Percentiles rank a stretch among this genome's conserved stretches.
These are phyloP conservation scores for Novymonas esmeraldas DNA, from an alignment of 208 protist genomes.

Conservation along the genomic window DNA sequence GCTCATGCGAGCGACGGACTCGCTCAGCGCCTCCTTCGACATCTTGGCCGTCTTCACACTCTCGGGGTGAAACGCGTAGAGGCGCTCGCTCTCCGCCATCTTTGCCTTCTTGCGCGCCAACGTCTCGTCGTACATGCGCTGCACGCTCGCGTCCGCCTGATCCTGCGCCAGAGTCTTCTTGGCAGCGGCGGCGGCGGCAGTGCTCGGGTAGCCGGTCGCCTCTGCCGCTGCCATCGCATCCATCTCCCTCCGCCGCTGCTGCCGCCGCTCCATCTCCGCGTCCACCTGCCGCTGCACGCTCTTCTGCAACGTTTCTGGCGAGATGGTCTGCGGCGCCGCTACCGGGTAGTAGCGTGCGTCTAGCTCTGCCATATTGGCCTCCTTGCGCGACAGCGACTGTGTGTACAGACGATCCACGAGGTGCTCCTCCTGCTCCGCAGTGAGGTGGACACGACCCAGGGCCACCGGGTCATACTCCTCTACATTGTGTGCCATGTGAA, in stretches of 20 bases:
- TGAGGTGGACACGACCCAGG: slow-evolving; percentile 20
- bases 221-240: slow-evolving; percentile 27
- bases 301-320: slow-evolving; percentile 56
- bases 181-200: neutral
- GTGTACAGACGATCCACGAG: slow-evolving; percentile 80
- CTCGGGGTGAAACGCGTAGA: slow-evolving; percentile 61
- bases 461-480: too few relatives aligned
- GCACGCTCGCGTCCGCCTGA: slow-evolving; percentile 54
- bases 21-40: slow-evolving; percentile 52
- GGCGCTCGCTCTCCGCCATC: slow-evolving; percentile 59
- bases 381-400: slow-evolving; percentile 47
- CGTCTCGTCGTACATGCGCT: slow-evolving; percentile 74
- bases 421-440: slow-evolving; percentile 49
- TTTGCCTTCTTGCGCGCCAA: slow-evolving; percentile 59
- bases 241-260: slow-evolving; percentile 41
- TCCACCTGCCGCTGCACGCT: slow-evolving; percentile 84
- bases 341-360: slow-evolving; percentile 81
- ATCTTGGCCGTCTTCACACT: slow-evolving; percentile 49
- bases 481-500: neutral
- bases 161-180: slow-evolving; percentile 23
- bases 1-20: slow-evolving; percentile 66
- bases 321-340: slow-evolving; percentile 39
- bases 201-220: slow-evolving; percentile 5
- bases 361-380: slow-evolving; percentile 54
- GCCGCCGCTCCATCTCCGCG: slow-evolving; percentile 66